Base-by-base conservation (phyloP, 148 eudicot species). In the Heliosperma pusillum region DNA sequence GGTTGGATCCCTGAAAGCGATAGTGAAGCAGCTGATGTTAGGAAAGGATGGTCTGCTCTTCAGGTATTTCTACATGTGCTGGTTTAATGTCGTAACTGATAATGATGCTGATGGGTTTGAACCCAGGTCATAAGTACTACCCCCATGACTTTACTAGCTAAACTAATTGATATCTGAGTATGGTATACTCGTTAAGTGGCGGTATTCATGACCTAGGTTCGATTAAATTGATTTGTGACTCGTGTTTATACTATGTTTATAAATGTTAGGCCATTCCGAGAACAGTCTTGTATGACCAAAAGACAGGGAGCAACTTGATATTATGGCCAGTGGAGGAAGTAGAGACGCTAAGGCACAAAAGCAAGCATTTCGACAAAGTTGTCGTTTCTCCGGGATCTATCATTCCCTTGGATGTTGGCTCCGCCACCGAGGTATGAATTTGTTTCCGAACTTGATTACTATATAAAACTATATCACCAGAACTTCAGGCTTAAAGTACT, bases 31-130 rank as follows among this genome's bases (percentile, higher is more conserved):
- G 79, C 84, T 66, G 97, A 92, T 83, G 72, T 92, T 40, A 21
- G 71, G 45, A 92, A 88, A 78, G 93, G 93, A 47, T 92, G 97
- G 97, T 86, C 97, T 7, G 85, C 91, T 36, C 79, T 92, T 64
- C 96, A 92, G 91, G 90, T 87, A 84, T 52, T 0, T 57, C 1
- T 2, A 25, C 22, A 21, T 12, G 13, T 4, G 2, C 30, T n/a
- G 9, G n/a, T 44, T 25, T 57, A n/a, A 12, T n/a, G 8, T 19
- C 26, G 8, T 10, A 16, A 40, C 45, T n/a, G 27, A 67, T 44
- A n/a, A n/a, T n/a, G n/a, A n/a, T n/a, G n/a, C n/a, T n/a, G n/a
- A n/a, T n/a, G n/a, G n/a, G n/a, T n/a, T n/a, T n/a, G n/a, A n/a
- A n/a, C n/a, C n/a, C n/a, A n/a, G n/a, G n/a, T n/a, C n/a, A n/a